Evolutionary conservation across 257 asterid genomes (phyloP).

Genomic region (Galeopsis tetrahit): DNA sequence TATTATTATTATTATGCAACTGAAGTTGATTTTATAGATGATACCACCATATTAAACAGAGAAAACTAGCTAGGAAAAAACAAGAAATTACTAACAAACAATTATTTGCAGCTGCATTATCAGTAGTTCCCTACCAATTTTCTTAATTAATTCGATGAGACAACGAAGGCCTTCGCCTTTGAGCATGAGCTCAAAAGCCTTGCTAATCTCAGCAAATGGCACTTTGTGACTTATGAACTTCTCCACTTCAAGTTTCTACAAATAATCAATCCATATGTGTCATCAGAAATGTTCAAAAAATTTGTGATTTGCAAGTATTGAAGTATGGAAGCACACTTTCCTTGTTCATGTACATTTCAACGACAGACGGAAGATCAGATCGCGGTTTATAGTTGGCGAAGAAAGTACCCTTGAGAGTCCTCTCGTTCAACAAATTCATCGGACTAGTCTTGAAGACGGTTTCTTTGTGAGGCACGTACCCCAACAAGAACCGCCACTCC

Average conservation of each 20-base stretch:
- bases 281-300: no score
- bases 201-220: constrained; percentile 59
- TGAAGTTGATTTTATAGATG: no score
- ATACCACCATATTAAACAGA: no score
- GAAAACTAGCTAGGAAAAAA: no score
- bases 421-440: constrained; percentile 62
- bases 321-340: constrained; percentile 27
- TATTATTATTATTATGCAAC: no score
- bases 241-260: constrained; percentile 69
- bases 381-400: constrained; percentile 79
- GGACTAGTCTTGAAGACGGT: constrained; percentile 68
- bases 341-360: constrained; percentile 77
- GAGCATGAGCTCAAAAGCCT: constrained; percentile 71
- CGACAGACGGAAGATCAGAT: constrained; percentile 62
- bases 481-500: constrained; percentile 87
- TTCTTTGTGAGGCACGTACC: constrained; percentile 58
- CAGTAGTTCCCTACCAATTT: neutral
- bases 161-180: constrained; percentile 75
- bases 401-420: constrained; percentile 79
- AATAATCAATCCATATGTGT: neutral
- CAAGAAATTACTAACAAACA: no score
- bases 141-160: constrained; percentile 32
- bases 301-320: neutral
- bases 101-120: no score
- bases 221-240: constrained; percentile 67